Evolutionary conservation across 495 filamentous ascomycete species (phyloP).

Genomic region (Usnea hakonensis): DNA sequence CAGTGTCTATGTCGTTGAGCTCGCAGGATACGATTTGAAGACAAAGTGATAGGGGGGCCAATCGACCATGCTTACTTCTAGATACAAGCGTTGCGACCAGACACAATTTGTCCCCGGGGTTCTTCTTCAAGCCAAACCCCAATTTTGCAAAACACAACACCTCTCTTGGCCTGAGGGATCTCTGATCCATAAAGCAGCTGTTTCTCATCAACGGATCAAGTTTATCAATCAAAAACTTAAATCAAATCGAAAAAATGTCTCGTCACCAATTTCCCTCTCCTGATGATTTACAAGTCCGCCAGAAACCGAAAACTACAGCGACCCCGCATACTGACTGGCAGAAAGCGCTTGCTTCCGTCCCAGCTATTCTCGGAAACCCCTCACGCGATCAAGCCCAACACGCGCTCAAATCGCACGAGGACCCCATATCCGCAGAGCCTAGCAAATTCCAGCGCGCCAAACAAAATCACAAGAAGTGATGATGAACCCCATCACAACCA

Average conservation of each 20-base stretch:
- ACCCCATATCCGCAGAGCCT: neutral
- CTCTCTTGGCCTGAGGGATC: no score
- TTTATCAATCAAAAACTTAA: no score
- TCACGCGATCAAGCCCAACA: neutral
- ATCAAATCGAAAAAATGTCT: no score
- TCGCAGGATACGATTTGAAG: neutral
- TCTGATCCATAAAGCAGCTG: neutral
- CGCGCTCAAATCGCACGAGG: neutral
- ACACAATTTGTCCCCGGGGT: neutral
- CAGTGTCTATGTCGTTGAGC: neutral
- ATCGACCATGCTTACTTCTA: neutral
- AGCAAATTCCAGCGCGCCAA: neutral
- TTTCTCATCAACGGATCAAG: no score
- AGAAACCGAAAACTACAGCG: neutral
- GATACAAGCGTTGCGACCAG: neutral
- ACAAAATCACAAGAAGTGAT: neutral
- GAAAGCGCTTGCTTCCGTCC: neutral
- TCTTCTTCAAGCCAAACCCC: neutral
- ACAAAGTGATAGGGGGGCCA: neutral
- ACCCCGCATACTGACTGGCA: neutral
- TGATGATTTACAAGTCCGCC: neutral
- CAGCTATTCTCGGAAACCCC: neutral
- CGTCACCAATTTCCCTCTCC: neutral
- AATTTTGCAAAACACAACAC: no score
- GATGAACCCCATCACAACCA: no score